Conservation (phyloP, 306 rosid genomes). For the Cercis canadensis region DNA sequence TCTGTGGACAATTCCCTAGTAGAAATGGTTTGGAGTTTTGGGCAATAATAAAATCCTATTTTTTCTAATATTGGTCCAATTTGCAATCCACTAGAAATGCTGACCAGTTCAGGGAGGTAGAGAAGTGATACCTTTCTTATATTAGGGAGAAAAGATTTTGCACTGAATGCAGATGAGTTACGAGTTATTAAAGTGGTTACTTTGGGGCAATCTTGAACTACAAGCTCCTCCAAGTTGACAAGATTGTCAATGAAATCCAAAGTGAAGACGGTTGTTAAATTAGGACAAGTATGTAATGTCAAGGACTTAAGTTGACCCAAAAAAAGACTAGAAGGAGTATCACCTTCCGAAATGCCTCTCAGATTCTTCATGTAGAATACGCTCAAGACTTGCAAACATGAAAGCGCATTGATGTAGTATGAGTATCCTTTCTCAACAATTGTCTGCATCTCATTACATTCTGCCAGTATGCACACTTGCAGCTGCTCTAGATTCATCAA, state of each 20-base stretch:
- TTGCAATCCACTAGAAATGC: constrained; percentile 17
- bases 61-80: neutral
- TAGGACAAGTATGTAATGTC: constrained; percentile 37
- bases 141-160: neutral
- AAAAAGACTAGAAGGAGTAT: neutral
- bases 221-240: constrained; percentile 2
- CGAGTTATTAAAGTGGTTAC: neutral
- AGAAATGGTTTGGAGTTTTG: neutral
- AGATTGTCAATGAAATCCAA: neutral
- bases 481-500: neutral
- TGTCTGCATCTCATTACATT: constrained; percentile 44
- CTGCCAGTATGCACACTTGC: constrained; percentile 25
- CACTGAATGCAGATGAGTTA: neutral
- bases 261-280: constrained; percentile 23
- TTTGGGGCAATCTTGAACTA: neutral
- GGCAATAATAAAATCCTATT: constrained; percentile 15
- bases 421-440: neutral
- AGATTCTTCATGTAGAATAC: constrained; percentile 43
- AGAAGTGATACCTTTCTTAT: constrained; percentile 3
- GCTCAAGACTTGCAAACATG: too few relatives aligned
- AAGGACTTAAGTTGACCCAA: constrained; percentile 19
- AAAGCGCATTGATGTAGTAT: too few relatives aligned
- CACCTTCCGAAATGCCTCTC: constrained; percentile 28
- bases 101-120: neutral
- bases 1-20: neutral